A percentile compares a stretch with the other conserved stretches of the same genome.
Conservation (phyloP, 106 monocot species). For the Dendrobium nobile region DNA sequence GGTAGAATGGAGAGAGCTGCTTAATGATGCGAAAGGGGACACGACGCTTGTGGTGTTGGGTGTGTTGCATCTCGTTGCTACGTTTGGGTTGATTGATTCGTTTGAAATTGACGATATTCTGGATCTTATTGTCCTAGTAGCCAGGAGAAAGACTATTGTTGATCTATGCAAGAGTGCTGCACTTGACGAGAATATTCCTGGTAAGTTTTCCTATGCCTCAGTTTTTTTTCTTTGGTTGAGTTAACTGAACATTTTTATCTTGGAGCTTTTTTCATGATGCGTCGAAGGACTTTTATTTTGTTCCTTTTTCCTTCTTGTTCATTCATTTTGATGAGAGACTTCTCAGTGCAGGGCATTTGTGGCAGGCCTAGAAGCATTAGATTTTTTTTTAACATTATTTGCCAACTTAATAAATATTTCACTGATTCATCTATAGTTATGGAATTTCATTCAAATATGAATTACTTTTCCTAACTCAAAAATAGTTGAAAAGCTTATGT, state of each 20-base stretch:
- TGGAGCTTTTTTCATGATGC: background rate
- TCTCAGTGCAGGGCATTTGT: background rate
- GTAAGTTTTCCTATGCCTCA: background rate
- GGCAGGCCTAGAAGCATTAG: background rate
- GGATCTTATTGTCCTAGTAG: background rate
- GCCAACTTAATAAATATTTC: background rate
- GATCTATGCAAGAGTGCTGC: conserved; percentile 4
- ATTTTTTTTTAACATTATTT: background rate
- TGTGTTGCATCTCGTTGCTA: conserved; percentile 8
- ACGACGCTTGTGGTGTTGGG: background rate
- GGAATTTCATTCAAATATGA: background rate
- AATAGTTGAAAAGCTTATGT: too few relatives aligned
- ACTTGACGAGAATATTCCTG: conserved; percentile 3
- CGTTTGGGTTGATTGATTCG: background rate
- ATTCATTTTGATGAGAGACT: background rate
- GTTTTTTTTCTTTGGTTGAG: background rate
- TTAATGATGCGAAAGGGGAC: conserved; percentile 3
- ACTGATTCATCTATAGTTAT: background rate
- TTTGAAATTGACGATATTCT: conserved; percentile 3
- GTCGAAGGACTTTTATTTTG: background rate
- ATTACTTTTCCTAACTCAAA: too few relatives aligned
- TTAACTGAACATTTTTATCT: background rate
- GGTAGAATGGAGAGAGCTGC: background rate
- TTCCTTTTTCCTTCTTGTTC: background rate
- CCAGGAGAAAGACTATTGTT: background rate